Evolutionary conservation across 2,329 filamentous ascomycete genomes (phyloP).

Genomic region (Arthrinium puccinioides): DNA sequence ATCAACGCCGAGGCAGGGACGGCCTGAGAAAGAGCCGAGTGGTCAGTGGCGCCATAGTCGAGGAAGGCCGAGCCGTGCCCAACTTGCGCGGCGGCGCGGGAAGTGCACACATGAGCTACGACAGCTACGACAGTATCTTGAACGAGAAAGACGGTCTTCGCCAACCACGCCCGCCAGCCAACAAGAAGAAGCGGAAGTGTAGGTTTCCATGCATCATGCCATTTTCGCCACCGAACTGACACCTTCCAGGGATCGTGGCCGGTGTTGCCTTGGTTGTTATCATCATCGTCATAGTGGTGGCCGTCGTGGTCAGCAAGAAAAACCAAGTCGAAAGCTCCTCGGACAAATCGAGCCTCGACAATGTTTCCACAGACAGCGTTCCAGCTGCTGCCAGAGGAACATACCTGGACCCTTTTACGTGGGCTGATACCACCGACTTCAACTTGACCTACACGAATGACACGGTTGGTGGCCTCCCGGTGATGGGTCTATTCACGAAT

Average conservation of each 20-base stretch:
- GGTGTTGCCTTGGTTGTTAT: slow-evolving; percentile 47
- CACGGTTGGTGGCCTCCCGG: slow-evolving; percentile 75
- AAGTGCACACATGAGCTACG: slow-evolving; percentile 32
- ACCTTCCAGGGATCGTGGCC: slow-evolving; percentile 44
- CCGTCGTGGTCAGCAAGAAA: slow-evolving; percentile 59
- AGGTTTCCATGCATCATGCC: slow-evolving; percentile 28
- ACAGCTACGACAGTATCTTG: slow-evolving; percentile 43
- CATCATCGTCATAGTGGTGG: slow-evolving; percentile 61
- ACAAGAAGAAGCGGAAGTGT: slow-evolving; percentile 56
- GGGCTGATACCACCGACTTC: slow-evolving; percentile 85
- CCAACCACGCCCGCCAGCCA: slow-evolving; percentile 33
- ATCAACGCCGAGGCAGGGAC: slow-evolving; percentile 26
- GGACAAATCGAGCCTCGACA: slow-evolving; percentile 39
- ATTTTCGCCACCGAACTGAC: slow-evolving; percentile 12
- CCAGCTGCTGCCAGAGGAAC: slow-evolving; percentile 64
- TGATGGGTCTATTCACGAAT: slow-evolving; percentile 79
- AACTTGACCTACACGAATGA: slow-evolving; percentile 88
- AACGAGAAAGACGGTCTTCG: slow-evolving; percentile 38
- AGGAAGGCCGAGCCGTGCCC: slow-evolving; percentile 50
- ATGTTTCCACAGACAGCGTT: slow-evolving; percentile 47
- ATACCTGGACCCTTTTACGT: slow-evolving; percentile 81
- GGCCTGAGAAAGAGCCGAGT: slow-evolving; percentile 49
- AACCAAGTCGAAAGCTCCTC: slow-evolving; percentile 27
- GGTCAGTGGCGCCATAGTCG: slow-evolving; percentile 63
- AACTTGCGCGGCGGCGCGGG: slow-evolving; percentile 33